Evolutionary conservation across 139 green algal species (phyloP), one percentile per base, ranked within the genome.

Genomic region (Microglena sp.): DNA sequence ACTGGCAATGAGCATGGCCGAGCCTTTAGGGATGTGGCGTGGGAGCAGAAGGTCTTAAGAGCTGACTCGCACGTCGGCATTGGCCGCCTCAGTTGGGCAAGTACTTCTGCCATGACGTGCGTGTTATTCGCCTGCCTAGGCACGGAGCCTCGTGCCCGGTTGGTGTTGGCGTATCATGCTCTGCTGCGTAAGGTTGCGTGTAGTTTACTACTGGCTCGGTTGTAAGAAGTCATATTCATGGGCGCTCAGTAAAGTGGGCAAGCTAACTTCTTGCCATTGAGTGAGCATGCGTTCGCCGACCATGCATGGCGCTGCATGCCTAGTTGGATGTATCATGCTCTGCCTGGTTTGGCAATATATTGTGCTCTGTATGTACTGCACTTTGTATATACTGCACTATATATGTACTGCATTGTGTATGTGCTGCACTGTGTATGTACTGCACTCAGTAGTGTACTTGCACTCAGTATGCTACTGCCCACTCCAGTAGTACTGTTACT

Each of bases 101-200:
- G 69, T 81, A 81, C 69, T 81, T 81, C 33, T 81, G 74, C 69
- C 74, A 81, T 65, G 74, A 81, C 31, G 74, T 81, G 45, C 55
- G 69, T 1, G 74, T 81, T 45, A 72, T 81, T 32, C 64, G 74
- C 15, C 62, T 81, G 65, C 74, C 74, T 0, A 60, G 74, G 1
- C 74, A 81, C 31, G 74, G 74, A 0, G 74, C 74, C 22, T 75
- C 65, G 5, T 81, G 74, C 69, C 74, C 74, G 1, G 69, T 81
- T 22, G 69, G 69, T 27, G 55, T 81, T 5, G 74, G 69, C n/a
- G 74, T 81, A 6, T 81, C 74, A 0, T 81, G 74, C 68, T 81
- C 74, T 43, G 74, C 74, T 21, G 73, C 68, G 75, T 36, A 24
- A 58, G 15, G 50, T 59, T 50, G 50, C 50, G 18, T 50, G 40